phyloP scores from a whole-genome alignment of 202 grass and related monocot species.

The Zoysia matrella region DNA sequence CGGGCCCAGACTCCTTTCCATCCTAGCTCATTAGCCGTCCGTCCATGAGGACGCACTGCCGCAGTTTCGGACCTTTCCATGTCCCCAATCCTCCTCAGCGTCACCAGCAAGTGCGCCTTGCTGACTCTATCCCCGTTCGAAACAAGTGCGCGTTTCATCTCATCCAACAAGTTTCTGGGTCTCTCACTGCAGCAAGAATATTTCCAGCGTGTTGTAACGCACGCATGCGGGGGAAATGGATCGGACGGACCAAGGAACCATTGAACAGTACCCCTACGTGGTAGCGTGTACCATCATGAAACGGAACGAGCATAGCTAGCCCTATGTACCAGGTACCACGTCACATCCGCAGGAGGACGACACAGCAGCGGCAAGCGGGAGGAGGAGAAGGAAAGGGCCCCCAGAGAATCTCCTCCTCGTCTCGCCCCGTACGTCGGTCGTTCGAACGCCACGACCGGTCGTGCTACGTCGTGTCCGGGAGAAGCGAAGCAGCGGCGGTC shows the following conservation, averaged over 20 bases:
- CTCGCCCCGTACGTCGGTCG: not conserved
- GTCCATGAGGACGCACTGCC: conserved; percentile 19
- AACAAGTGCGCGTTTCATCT: no score
- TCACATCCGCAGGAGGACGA: not conserved
- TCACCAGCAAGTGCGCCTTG: no score
- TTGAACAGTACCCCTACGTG: not conserved
- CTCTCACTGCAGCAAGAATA: not conserved
- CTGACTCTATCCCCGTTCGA: no score
- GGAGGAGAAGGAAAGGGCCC: no score
- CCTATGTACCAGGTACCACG: no score
- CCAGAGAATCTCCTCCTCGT: conserved; percentile 41
- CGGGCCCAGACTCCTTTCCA: conserved; percentile 42
- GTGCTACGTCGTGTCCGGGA: conserved; percentile 31
- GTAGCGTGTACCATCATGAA: not conserved
- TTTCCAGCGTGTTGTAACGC: not conserved
- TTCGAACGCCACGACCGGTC: conserved; percentile 25
- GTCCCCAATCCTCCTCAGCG: not conserved
- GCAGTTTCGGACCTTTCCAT: conserved; percentile 38
- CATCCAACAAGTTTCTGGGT: no score
- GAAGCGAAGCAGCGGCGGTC: conserved; percentile 40
- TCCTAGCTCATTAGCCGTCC: conserved; percentile 15
- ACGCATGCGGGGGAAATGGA: no score
- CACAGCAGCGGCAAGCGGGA: not conserved
- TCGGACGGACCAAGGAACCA: not conserved
- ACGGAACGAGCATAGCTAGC: no score